Evolutionary conservation across 2,329 filamentous ascomycete genomes (phyloP).

Genomic region (Alternaria triticina): DNA sequence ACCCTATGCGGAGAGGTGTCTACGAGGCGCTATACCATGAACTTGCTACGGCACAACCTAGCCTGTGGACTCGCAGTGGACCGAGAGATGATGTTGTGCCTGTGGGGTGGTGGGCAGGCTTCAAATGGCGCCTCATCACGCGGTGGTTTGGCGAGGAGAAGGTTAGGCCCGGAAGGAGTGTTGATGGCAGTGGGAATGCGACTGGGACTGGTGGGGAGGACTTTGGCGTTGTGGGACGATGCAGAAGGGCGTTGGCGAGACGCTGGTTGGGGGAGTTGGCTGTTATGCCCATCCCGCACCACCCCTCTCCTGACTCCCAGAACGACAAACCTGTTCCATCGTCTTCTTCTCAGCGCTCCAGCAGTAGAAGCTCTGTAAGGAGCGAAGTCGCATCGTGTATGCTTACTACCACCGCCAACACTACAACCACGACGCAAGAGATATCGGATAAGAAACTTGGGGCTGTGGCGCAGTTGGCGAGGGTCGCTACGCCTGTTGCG

Average conservation of each 20-base stretch:
- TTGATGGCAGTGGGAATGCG: conserved; percentile 23
- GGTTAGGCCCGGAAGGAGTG: conserved; percentile 45
- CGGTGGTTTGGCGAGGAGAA: conserved; percentile 54
- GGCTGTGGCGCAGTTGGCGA: conserved; percentile 44
- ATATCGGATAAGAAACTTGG: conserved; percentile 26
- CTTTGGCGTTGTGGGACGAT: conserved; percentile 47
- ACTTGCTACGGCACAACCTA: conserved; percentile 53
- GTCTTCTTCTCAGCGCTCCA: background rate
- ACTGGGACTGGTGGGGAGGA: conserved; percentile 35
- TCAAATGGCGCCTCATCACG: conserved; percentile 58
- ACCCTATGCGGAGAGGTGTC: conserved; percentile 56
- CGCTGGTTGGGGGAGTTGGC: conserved; percentile 51
- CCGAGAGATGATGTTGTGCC: conserved; percentile 53
- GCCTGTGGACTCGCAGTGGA: conserved; percentile 57
- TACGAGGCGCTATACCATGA: conserved; percentile 60
- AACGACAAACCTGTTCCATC: background rate
- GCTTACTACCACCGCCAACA: background rate
- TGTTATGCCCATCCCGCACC: conserved; percentile 23
- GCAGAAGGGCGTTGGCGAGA: conserved; percentile 49
- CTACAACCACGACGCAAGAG: background rate
- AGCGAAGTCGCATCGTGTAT: background rate
- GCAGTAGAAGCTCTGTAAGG: background rate
- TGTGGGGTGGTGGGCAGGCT: conserved; percentile 41
- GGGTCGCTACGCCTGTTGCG: conserved; percentile 44
- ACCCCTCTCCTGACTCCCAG: background rate